Evolutionary conservation across 345 rosid genomes (phyloP), one percentile per base, ranked within the genome.

Genomic region (Durio zibethinus): DNA sequence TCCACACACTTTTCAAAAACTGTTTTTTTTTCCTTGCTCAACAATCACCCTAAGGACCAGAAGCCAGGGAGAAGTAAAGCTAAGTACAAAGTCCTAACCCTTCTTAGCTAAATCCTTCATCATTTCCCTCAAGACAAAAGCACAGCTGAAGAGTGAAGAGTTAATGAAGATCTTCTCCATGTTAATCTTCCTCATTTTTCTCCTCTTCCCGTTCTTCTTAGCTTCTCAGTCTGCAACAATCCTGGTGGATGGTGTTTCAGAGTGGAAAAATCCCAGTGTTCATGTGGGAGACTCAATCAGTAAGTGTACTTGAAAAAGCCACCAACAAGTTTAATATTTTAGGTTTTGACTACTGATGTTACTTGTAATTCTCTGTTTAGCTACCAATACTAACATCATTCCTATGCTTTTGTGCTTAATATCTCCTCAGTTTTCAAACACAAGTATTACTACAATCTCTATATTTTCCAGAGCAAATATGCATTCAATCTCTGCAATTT

Each of bases 401-500:
- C 20, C 25, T 65, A 5, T 66, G 16, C 20, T 25, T 74, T 50
- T 9, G 21, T 21, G 11, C 27, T 20, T 38, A 16, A 8, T 61
- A 18, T 6, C 14, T 0, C 36, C n/a, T 36, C 88, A 95, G 99
- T 89, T 81, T 95, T 93, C 93, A 90, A 83, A 74, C 97, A 89
- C 86, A 89, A 90, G 91, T 80, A 89, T 67, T 85, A 80, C 82
- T 83, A 86, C 83, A 82, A 77, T 7, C 93, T 95, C 79, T 93
- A 89, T 92, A 95, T 95, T 85, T 93, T 96, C 92, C 86, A 85
- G 84, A 96, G 70, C 83, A 81, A 87, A 83, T 83, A 86, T 82
- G 99, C 98, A 74, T 93, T 88, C 84, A 77, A 79, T 74, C 86
- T 90, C 87, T 96, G 97, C 87, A 85, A 93, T 83, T 88, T 92